Evolutionary conservation across 805 yeast genomes (phyloP).

Genomic region (Barnettozyma pratensis): DNA sequence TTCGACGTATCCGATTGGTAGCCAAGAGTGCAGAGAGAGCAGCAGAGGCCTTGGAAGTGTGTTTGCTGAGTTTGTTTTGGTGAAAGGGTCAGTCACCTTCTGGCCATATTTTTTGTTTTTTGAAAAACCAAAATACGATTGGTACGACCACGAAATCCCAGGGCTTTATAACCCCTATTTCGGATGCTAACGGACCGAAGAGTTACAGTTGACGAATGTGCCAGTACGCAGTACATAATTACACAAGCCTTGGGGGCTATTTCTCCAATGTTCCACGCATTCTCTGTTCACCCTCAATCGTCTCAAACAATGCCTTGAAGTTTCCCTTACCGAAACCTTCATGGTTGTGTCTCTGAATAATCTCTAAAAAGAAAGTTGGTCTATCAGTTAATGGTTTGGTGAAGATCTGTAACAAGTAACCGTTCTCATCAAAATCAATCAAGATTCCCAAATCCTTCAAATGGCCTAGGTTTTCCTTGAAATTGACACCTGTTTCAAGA

Average conservation of each 20-base stretch:
- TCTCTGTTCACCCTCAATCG: conserved; percentile 72
- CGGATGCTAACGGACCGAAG: no score
- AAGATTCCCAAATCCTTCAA: conserved; percentile 53
- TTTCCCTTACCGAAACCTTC: conserved; percentile 90
- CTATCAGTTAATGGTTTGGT: conserved; percentile 72
- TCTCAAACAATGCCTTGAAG: conserved; percentile 75
- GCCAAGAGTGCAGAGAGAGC: neutral
- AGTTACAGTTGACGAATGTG: neutral
- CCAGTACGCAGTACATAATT: neutral
- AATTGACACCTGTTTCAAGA: conserved; percentile 34
- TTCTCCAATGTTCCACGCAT: conserved; percentile 55
- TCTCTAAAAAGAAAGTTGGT: conserved; percentile 78
- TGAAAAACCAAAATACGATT: neutral
- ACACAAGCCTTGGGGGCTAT: neutral
- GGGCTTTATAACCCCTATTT: no score
- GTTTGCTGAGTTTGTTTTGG: neutral
- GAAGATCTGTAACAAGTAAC: conserved; percentile 77
- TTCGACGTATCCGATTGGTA: no score
- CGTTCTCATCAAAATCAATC: conserved; percentile 71
- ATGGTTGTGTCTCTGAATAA: conserved; percentile 75
- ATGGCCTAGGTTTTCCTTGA: conserved; percentile 47
- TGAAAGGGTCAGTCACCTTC: neutral
- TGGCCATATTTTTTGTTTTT: neutral
- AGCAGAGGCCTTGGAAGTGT: neutral
- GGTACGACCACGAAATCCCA: neutral